Percentiles rank a stretch among this genome's conserved stretches.
phyloP scores from a whole-genome alignment of 2,329 filamentous ascomycete species.

The Talaromyces islandicus region DNA sequence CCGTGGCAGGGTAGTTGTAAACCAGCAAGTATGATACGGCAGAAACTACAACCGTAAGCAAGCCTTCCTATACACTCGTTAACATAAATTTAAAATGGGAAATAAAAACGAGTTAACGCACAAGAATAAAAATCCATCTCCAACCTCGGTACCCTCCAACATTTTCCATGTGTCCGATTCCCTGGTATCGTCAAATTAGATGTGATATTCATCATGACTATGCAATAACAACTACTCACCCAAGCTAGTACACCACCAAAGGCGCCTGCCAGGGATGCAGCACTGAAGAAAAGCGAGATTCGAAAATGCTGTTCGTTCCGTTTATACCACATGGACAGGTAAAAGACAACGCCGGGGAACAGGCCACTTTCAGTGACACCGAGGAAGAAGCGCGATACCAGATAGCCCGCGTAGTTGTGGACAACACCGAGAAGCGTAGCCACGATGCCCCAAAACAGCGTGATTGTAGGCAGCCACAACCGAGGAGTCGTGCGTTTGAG shows the following conservation, averaged over 20 bases:
- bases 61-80: constrained; percentile 63
- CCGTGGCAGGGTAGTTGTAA: constrained; percentile 34
- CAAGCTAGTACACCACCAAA: constrained; percentile 72
- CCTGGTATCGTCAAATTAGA: constrained; percentile 72
- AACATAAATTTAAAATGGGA: constrained; percentile 40
- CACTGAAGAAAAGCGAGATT: constrained; percentile 56
- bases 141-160: constrained; percentile 35
- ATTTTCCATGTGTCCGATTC: constrained; percentile 83
- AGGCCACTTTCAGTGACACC: constrained; percentile 57
- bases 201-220: constrained; percentile 47
- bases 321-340: constrained; percentile 60
- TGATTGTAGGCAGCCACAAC: constrained; percentile 36
- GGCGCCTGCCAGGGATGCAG: constrained; percentile 52
- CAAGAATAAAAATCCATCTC: constrained; percentile 50
- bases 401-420: constrained; percentile 15
- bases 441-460: constrained; percentile 28
- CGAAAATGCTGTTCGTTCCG: constrained; percentile 53
- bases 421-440: constrained; percentile 12
- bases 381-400: constrained; percentile 51
- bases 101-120: constrained; percentile 45
- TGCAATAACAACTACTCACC: constrained; percentile 16
- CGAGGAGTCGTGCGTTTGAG: constrained; percentile 28
- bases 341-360: constrained; percentile 51
- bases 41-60: constrained; percentile 64
- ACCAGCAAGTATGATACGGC: constrained; percentile 23